Base-by-base conservation (phyloP, 2,329 filamentous ascomycete species). In the Penicillium sp. region DNA sequence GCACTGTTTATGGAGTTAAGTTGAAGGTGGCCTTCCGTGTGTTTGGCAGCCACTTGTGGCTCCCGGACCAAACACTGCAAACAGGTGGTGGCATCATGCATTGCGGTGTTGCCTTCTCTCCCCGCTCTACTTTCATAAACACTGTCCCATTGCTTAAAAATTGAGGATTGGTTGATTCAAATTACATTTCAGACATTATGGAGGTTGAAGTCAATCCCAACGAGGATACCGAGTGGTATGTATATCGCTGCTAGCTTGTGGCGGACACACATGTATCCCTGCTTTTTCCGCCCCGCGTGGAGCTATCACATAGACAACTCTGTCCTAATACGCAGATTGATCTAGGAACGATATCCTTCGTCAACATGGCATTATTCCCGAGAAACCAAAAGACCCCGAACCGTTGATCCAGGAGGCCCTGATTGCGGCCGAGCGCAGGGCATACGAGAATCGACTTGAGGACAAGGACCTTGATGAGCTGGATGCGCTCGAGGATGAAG, bases 321-420 rank as follows among this genome's bases (percentile, higher is more conserved):
- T 64, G 65, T 60, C 62, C 63, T 60, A 45, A n/a, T 19, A n/a
- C 49, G 16, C 45, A 19, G 8, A 46, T 57, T 38, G 5, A 46
- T 55, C 60, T 68, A 97, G 93, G 93, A 99, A 99, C 76, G 95
- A 99, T 70, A 99, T 99, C 73, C 88, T 99, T 60, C 91, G 95
- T 70, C 96, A 96, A 78, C 93, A 99, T 82, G 92, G 93, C 67
- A 84, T 99, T 68, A 98, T 99, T 64, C 95, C 95, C n/a, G 93
- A 98, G 76, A 98, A 97, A 76, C 93, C 94, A 0, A 93, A 93
- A 3, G 97, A 94, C 49, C 95, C 95, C 2, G 97, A 95, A 2
- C 93, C 93, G 6, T 89, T 97, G 81, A 97, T 99, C 71, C 90
- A 99, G 79, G 94, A 98, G 82, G 95, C 95, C 4, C 86, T 99